phyloP scores from a whole-genome alignment of 345 rosid genomes.

The Theobroma cacao region DNA sequence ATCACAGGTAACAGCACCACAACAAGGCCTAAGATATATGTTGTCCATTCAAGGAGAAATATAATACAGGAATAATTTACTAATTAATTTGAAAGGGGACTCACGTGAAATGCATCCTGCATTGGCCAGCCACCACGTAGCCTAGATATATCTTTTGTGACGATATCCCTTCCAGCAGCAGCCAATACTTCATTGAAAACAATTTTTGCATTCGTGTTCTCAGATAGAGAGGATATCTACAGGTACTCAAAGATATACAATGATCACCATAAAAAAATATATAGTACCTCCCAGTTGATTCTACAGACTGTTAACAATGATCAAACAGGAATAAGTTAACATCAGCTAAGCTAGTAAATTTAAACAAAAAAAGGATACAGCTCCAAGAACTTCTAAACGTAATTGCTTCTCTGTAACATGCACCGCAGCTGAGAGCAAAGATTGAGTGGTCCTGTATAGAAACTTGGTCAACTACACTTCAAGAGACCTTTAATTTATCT shows the following conservation, averaged over 20 bases:
- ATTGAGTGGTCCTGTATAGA: slow-evolving; percentile 76
- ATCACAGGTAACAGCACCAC: not conserved
- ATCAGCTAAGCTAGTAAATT: slow-evolving; percentile 10
- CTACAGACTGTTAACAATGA: slow-evolving; percentile 7
- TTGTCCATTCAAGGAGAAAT: not conserved
- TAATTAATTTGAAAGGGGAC: slow-evolving; percentile 25
- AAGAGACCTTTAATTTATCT: not conserved
- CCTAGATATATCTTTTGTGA: slow-evolving; percentile 94
- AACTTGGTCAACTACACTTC: not conserved
- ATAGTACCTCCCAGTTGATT: slow-evolving; percentile 8
- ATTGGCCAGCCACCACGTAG: slow-evolving; percentile 98
- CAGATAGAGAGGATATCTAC: slow-evolving; percentile 81
- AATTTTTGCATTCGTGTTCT: slow-evolving; percentile 65
- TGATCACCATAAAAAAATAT: not conserved
- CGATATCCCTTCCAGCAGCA: slow-evolving; percentile 81
- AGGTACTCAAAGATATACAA: slow-evolving; percentile 42
- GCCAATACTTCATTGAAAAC: slow-evolving; percentile 84
- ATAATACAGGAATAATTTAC: not conserved
- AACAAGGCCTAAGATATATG: not conserved
- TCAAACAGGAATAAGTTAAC: slow-evolving; percentile 4
- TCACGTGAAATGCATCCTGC: slow-evolving; percentile 94
- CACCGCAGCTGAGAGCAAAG: slow-evolving; percentile 79
- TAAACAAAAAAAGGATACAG: slow-evolving; percentile 54
- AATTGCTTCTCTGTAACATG: slow-evolving; percentile 86
- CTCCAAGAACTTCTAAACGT: slow-evolving; percentile 87